These are phyloP conservation scores for Cyclotella kingstonii DNA, from an alignment of 108 stramenopile genomes.

Conservation along the genomic window DNA sequence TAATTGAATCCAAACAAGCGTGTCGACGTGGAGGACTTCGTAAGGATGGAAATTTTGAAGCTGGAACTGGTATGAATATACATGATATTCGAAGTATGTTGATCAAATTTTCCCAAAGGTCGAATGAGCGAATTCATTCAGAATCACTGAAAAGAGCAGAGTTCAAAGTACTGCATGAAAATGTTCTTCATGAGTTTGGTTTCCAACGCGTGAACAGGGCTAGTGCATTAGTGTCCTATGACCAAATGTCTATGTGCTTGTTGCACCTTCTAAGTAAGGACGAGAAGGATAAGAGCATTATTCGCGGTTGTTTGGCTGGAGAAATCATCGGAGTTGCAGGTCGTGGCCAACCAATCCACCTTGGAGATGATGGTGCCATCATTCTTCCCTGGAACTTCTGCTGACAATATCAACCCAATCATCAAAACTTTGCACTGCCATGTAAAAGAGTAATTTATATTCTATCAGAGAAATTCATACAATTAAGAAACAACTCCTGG, in stretches of 20 bases:
- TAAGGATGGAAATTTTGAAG: conserved; percentile 59
- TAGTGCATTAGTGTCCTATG: conserved; percentile 25
- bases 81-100: conserved; percentile 24
- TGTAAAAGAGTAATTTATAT: background rate
- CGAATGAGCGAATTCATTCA: conserved; percentile 20
- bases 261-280: conserved; percentile 35
- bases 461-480: too few relatives aligned
- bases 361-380: conserved; percentile 79
- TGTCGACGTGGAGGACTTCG: conserved; percentile 60
- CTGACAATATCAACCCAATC: background rate
- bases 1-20: conserved; percentile 61
- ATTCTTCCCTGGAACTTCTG: conserved; percentile 59
- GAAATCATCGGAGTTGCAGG: conserved; percentile 58
- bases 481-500: too few relatives aligned
- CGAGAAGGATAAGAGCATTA: conserved; percentile 25
- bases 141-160: conserved; percentile 19
- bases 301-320: conserved; percentile 51
- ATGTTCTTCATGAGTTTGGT: conserved; percentile 60
- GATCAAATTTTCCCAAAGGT: conserved; percentile 14
- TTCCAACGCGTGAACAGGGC: conserved; percentile 35
- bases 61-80: conserved; percentile 44
- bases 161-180: conserved; percentile 30
- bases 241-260: conserved; percentile 51
- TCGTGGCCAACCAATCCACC: conserved; percentile 63
- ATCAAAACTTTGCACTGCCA: background rate